Percentiles rank a stretch among this genome's conserved stretches.
These are phyloP conservation scores for Chloris gayana DNA, from an alignment of 176 grass and related monocot genomes.

Conservation along the genomic window DNA sequence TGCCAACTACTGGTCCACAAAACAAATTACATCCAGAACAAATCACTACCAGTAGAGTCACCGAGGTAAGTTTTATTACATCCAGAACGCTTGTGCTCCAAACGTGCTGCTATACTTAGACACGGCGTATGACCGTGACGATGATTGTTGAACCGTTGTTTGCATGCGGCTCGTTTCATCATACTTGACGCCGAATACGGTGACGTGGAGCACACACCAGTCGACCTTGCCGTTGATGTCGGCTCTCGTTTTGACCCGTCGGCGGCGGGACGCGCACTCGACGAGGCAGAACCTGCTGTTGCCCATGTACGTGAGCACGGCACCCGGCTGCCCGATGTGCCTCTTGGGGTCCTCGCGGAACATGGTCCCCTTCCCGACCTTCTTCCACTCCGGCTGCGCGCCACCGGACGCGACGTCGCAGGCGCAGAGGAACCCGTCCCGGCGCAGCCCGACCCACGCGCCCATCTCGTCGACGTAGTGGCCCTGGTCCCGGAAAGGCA, in stretches of 20 bases:
- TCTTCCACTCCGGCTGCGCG: not conserved
- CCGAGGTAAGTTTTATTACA: too few species aligned
- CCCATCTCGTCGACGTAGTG: constrained; percentile 11
- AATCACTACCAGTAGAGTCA: too few species aligned
- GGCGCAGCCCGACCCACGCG: not conserved
- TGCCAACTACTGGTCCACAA: too few species aligned
- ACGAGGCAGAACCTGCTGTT: constrained; percentile 22
- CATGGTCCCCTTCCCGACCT: not conserved
- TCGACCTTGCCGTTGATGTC: not conserved
- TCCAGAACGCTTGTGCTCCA: too few species aligned
- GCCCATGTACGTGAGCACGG: constrained; percentile 15
- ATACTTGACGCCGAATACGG: too few species aligned
- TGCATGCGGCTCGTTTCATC: too few species aligned
- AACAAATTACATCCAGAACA: too few species aligned
- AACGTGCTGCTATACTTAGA: too few species aligned
- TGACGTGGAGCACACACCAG: not conserved
- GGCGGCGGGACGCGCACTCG: constrained; percentile 17
- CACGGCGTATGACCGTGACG: too few species aligned
- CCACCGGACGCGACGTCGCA: not conserved
- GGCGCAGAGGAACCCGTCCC: constrained; percentile 12
- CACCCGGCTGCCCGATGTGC: not conserved
- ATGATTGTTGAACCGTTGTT: too few species aligned
- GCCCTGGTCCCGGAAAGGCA: not conserved
- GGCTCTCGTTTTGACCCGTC: not conserved
- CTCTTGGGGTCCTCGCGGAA: not conserved